Conservation (phyloP, 441 rosid genomes). For the Adansonia rubrostipa region DNA sequence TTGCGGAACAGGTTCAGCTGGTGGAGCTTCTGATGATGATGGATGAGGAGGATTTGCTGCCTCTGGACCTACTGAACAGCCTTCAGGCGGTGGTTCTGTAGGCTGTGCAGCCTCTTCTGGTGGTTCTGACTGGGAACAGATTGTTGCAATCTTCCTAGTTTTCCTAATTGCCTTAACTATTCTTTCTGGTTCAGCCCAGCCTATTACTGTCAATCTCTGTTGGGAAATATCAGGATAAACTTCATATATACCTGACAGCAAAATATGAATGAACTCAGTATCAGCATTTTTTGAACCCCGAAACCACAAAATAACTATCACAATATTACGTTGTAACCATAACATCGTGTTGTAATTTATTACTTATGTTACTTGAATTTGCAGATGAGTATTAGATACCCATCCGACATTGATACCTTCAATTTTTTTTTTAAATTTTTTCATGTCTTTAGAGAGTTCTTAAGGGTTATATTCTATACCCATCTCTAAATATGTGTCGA, state of each 20-base stretch:
- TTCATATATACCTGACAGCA: constrained; percentile 63
- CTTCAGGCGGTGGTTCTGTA: constrained; percentile 43
- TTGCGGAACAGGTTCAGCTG: constrained; percentile 30
- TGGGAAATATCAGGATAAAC: constrained; percentile 57
- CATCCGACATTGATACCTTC: too few relatives aligned
- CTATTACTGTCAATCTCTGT: constrained; percentile 66
- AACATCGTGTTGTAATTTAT: too few relatives aligned
- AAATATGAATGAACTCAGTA: background rate
- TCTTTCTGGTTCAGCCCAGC: constrained; percentile 77
- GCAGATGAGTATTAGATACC: too few relatives aligned
- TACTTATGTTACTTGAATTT: too few relatives aligned
- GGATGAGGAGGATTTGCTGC: constrained; percentile 41
- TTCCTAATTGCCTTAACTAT: constrained; percentile 68
- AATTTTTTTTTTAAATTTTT: too few relatives aligned
- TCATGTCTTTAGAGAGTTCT: too few relatives aligned
- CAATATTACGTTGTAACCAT: too few relatives aligned
- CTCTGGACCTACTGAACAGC: constrained; percentile 42
- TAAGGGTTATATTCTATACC: too few relatives aligned
- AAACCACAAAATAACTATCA: too few relatives aligned
- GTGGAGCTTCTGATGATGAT: constrained; percentile 42
- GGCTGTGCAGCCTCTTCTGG: constrained; percentile 37
- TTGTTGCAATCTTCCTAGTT: constrained; percentile 64
- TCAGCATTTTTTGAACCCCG: too few relatives aligned
- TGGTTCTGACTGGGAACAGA: constrained; percentile 53
- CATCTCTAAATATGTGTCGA: too few relatives aligned